These are phyloP conservation scores for Dispira parvispora DNA, from an alignment of 192 early-diverging fungal species.

Conservation along the genomic window DNA sequence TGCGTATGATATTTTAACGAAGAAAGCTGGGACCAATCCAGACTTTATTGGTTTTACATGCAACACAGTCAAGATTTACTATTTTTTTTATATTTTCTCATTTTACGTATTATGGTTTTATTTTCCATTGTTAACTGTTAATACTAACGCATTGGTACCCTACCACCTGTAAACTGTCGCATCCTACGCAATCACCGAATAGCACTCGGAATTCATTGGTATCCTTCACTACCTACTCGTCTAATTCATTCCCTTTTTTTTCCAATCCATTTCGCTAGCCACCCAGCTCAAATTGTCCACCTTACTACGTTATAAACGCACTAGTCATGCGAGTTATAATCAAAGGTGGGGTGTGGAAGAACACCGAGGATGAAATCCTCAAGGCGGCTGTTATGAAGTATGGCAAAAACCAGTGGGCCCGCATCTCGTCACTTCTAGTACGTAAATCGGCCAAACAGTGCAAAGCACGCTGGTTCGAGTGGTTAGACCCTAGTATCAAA, in stretches of 20 bases:
- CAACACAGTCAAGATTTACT: too few relatives aligned
- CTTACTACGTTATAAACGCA: background rate
- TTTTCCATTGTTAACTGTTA: background rate
- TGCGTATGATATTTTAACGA: too few relatives aligned
- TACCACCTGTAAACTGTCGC: background rate
- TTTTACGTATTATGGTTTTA: background rate
- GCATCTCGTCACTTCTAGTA: slow-evolving; percentile 88
- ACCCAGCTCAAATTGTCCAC: background rate
- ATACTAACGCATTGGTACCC: background rate
- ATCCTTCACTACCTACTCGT: too few relatives aligned
- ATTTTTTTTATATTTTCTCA: background rate
- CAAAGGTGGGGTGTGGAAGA: slow-evolving; percentile 97
- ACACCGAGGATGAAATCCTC: slow-evolving; percentile 97
- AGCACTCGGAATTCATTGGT: too few relatives aligned
- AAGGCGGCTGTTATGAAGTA: slow-evolving; percentile 98
- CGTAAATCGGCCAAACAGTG: slow-evolving; percentile 96
- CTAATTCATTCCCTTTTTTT: background rate
- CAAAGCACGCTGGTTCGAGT: slow-evolving; percentile 98
- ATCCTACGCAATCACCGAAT: too few relatives aligned
- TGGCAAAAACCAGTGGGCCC: slow-evolving; percentile 98
- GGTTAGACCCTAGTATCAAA: slow-evolving; percentile 97
- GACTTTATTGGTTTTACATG: too few relatives aligned
- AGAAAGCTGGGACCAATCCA: too few relatives aligned
- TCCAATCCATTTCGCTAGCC: background rate
- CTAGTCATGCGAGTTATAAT: slow-evolving; percentile 38